Evolutionary conservation across 495 filamentous ascomycete species (phyloP).

Genomic region (Chaetomidium leptoderma): DNA sequence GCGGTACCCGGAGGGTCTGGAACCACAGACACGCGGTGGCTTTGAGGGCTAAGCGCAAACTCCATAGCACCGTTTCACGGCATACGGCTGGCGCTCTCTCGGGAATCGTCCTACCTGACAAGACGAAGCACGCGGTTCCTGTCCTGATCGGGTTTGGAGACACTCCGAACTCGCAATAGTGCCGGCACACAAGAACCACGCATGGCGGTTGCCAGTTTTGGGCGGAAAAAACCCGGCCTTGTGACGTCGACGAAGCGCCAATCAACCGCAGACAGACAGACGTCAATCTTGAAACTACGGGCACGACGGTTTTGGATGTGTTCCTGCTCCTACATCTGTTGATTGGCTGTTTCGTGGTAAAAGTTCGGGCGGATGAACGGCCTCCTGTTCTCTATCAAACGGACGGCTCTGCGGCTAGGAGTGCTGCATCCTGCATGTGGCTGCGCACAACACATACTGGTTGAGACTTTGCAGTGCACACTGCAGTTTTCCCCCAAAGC

Average conservation of each 20-base stretch:
- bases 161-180: not conserved
- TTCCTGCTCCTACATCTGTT: too few relatives aligned
- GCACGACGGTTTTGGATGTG: too few relatives aligned
- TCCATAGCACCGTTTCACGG: not conserved
- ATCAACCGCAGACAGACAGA: too few relatives aligned
- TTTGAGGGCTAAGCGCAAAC: not conserved
- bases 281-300: too few relatives aligned
- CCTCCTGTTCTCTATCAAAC: too few relatives aligned
- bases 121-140: not conserved
- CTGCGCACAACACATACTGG: not conserved
- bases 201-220: not conserved
- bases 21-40: conserved; percentile 12
- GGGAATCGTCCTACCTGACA: not conserved
- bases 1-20: not conserved
- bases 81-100: not conserved
- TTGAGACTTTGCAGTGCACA: not conserved
- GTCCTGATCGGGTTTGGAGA: not conserved
- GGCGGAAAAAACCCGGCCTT: too few relatives aligned
- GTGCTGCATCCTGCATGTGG: not conserved
- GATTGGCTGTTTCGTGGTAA: too few relatives aligned
- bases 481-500: not conserved
- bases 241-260: not conserved
- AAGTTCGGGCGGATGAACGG: too few relatives aligned
- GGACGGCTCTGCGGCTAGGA: not conserved
- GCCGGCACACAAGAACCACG: not conserved